Base-by-base conservation (phyloP, 352 stramenopile genomes). In the Phytophthora niederhauseri region DNA sequence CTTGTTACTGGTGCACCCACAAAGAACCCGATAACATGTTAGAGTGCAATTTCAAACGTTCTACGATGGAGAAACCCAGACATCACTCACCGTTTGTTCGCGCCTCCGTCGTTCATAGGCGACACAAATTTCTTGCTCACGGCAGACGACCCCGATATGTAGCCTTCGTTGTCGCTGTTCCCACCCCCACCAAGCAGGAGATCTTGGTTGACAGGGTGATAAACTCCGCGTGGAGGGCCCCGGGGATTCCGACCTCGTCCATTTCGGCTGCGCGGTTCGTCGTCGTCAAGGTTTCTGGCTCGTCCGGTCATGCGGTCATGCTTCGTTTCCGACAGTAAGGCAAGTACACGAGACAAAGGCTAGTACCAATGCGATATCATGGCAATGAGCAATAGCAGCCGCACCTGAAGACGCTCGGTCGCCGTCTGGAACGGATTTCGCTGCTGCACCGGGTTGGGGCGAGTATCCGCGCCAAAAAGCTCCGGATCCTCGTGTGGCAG, bases 51-150 rank as follows among this genome's bases (percentile, higher is more conserved):
- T 59, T 12, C 43, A 64, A 53, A 6, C 28, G 7, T 20, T n/a
- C 19, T 34, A 59, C 12, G 0, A 6, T 31, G 0, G 15, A n/a
- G 7, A 12, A 49, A 50, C 14, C n/a, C 6, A 46, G 5, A 55
- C 22, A 26, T 17, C 20, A 57, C 53, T 53, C 34, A 63, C 70
- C 38, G 8, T 57, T 70, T 64, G 24, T 28, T 75, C 2, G 30
- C 56, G 19, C 77, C 67, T 0, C 67, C 72, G 41, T 62, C 53
- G 15, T 73, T 80, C n/a, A 82, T 71, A 8, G 86, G 84, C 12
- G 86, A 87, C 17, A 93, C 82, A 70, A 94, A 94, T 64, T 88
- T 89, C 49, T 93, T 94, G 61, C 70, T 81, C 34, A 92, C 80
- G 7, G 74, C 70, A 57, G 79, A 74, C 12, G 69, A 66, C 12